A percentile compares a stretch with the other conserved stretches of the same genome.
These are phyloP conservation scores for Aureobasidium sp. DNA, from an alignment of 2,329 filamentous ascomycete species.

Conservation along the genomic window DNA sequence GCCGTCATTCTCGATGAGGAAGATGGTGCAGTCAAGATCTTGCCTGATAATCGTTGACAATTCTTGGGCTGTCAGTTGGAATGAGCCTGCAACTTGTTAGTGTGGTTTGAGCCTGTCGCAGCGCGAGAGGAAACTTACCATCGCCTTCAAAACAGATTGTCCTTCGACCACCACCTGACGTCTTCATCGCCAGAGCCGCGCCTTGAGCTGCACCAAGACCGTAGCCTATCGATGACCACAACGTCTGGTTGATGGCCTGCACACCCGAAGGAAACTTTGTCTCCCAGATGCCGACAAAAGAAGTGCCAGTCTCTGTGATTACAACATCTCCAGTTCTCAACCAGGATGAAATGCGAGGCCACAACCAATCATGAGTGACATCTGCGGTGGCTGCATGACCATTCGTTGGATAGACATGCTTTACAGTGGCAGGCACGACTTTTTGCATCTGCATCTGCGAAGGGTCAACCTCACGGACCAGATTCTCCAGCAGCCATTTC, in stretches of 20 bases:
- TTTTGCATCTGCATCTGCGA: conserved; percentile 2
- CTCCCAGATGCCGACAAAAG: conserved; percentile 84
- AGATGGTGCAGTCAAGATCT: conserved; percentile 68
- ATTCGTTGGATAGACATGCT: conserved; percentile 31
- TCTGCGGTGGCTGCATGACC: conserved; percentile 15
- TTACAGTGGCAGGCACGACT: conserved; percentile 17
- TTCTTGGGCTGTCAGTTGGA: conserved; percentile 80
- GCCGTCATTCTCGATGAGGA: conserved; percentile 80
- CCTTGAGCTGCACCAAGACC: conserved; percentile 57
- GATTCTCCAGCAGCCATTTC: conserved; percentile 40
- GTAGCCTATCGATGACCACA: conserved; percentile 64
- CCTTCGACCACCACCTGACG: conserved; percentile 17
- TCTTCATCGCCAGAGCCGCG: conserved; percentile 63
- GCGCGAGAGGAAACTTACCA: conserved; percentile 44
- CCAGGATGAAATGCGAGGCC: conserved; percentile 69
- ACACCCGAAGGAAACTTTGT: conserved; percentile 71
- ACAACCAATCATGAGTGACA: conserved; percentile 66
- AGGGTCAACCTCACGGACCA: background rate
- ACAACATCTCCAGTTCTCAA: conserved; percentile 67
- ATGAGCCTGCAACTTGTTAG: conserved; percentile 44
- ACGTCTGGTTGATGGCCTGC: conserved; percentile 71
- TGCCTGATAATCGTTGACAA: conserved; percentile 76
- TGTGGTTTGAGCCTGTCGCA: too few species aligned
- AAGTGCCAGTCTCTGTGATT: conserved; percentile 79
- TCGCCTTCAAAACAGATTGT: conserved; percentile 14